phyloP scores from a whole-genome alignment of 176 grass and related monocot genomes.

The Alopecurus myosuroides region DNA sequence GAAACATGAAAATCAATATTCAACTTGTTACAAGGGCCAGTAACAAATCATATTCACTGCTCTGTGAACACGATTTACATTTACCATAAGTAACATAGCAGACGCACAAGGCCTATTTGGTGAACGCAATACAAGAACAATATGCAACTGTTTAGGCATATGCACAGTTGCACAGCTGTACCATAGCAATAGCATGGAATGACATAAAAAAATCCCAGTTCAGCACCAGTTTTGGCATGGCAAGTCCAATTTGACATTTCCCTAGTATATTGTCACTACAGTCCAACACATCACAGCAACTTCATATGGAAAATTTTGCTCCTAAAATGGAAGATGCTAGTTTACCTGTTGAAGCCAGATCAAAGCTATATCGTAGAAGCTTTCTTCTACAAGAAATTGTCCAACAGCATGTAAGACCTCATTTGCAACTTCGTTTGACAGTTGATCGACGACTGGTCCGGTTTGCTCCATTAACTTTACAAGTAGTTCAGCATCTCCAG shows the following conservation, averaged over 20 bases:
- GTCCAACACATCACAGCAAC: not conserved
- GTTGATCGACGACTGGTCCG: slow-evolving; percentile 77
- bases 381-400: slow-evolving; percentile 85
- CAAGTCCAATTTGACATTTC: not conserved
- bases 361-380: slow-evolving; percentile 85
- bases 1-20: not conserved
- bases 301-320: not conserved
- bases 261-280: not conserved
- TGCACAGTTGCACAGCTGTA: not conserved
- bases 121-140: not conserved
- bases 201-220: not conserved
- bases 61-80: not conserved
- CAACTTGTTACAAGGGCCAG: not conserved
- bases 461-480: slow-evolving; percentile 98
- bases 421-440: slow-evolving; percentile 72
- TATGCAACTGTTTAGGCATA: not conserved
- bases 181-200: not conserved
- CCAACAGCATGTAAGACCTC: slow-evolving; percentile 82
- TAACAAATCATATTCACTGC: not conserved
- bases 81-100: not conserved
- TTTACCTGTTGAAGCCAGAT: slow-evolving; percentile 95
- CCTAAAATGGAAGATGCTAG: slow-evolving; percentile 22
- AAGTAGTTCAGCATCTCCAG: slow-evolving; percentile 78
- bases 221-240: slow-evolving; percentile 7
- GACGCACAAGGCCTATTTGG: not conserved